A percentile compares a stretch with the other conserved stretches of the same genome.
These are phyloP conservation scores for Rubroshorea leprosula DNA, from an alignment of 345 rosid genomes.

Conservation along the genomic window DNA sequence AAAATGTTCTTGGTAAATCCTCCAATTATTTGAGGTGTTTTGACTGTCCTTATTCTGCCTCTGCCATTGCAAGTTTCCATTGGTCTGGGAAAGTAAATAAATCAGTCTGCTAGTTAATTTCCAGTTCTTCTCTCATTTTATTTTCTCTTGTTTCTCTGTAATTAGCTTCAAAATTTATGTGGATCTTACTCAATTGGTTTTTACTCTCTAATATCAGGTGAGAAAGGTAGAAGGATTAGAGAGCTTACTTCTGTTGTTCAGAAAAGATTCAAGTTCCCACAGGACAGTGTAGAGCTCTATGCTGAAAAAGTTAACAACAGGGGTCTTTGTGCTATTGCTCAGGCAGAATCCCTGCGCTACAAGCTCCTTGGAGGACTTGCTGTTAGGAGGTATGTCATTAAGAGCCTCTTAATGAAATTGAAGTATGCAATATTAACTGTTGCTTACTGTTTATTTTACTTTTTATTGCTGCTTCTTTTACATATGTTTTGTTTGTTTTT, in stretches of 20 bases:
- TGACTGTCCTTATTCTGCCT: too few species aligned
- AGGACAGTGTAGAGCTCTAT: conserved; percentile 70
- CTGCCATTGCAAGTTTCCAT: too few species aligned
- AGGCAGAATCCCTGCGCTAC: conserved; percentile 84
- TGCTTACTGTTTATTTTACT: not conserved
- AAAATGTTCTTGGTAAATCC: conserved; percentile 68
- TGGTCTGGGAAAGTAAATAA: too few species aligned
- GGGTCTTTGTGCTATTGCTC: conserved; percentile 92
- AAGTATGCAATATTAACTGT: not conserved
- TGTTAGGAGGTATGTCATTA: conserved; percentile 49
- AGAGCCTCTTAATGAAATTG: not conserved
- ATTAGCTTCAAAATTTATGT: not conserved
- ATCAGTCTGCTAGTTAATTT: too few species aligned
- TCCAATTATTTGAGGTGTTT: not conserved
- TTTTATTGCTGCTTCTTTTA: not conserved
- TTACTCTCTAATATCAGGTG: conserved; percentile 34
- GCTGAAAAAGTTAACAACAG: conserved; percentile 72
- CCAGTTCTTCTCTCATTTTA: not conserved
- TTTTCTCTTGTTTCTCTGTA: not conserved
- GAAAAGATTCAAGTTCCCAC: conserved; percentile 65
- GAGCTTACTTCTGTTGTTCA: conserved; percentile 77
- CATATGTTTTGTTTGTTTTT: not conserved
- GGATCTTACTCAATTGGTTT: not conserved
- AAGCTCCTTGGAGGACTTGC: conserved; percentile 94
- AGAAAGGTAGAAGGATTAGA: conserved; percentile 79